phyloP scores from a whole-genome alignment of 306 rosid genomes.

The Cotoneaster glaucophyllus region DNA sequence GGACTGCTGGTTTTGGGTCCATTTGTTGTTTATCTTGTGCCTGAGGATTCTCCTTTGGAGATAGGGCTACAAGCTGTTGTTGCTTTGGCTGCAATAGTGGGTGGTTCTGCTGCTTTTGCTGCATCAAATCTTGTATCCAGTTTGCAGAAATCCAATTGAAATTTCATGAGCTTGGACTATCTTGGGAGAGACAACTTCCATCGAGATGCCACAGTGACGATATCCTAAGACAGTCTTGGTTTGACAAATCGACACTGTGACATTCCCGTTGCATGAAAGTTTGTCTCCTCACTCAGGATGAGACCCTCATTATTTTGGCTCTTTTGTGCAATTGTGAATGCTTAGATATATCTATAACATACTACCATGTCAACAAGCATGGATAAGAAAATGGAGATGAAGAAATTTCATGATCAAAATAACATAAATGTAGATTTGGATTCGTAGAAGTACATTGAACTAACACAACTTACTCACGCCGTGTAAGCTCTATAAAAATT shows the following conservation, averaged over 20 bases:
- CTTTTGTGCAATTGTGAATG: background rate
- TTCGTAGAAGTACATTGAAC: slow-evolving; percentile 5
- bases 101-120: slow-evolving; percentile 82
- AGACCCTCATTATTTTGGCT: background rate
- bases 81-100: slow-evolving; percentile 46
- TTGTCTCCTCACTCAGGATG: background rate
- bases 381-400: background rate
- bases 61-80: slow-evolving; percentile 46
- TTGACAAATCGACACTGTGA: background rate
- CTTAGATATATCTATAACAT: background rate
- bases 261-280: no score
- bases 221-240: background rate
- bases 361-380: background rate
- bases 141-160: slow-evolving; percentile 58
- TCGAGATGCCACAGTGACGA: background rate
- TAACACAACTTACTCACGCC: slow-evolving; percentile 10
- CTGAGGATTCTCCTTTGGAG: slow-evolving; percentile 64
- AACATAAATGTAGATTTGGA: background rate
- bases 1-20: slow-evolving; percentile 73
- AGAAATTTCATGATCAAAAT: background rate
- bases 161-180: background rate
- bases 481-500: slow-evolving; percentile 7
- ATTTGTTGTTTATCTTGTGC: slow-evolving; percentile 59
- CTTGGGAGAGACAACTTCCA: background rate
- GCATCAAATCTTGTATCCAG: slow-evolving; percentile 80